Conservation (phyloP, 2,329 filamentous ascomycete genomes). For the Hypoxylon sp. region DNA sequence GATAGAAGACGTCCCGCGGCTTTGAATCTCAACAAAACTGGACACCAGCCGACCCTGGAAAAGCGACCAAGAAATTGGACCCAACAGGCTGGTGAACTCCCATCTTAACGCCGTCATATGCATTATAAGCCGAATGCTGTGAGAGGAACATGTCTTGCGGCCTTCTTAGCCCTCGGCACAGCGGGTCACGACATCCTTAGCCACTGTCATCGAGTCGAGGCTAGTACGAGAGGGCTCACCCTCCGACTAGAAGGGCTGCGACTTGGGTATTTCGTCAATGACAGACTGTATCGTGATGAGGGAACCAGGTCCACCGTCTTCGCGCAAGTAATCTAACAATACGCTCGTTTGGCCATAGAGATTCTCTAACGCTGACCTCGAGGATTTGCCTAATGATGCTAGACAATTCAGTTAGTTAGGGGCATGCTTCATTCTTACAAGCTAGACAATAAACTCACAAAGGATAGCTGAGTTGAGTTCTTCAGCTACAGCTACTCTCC, state of each 20-base stretch:
- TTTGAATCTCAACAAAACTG: constrained; percentile 2
- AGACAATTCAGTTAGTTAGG: constrained; percentile 28
- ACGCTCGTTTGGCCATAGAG: constrained; percentile 88
- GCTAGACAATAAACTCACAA: constrained; percentile 67
- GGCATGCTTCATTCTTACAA: neutral
- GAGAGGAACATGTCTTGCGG: neutral
- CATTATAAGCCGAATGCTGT: constrained; percentile 2
- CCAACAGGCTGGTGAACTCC: constrained; percentile 2
- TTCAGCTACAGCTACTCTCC: constrained; percentile 84
- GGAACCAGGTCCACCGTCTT: constrained; percentile 82
- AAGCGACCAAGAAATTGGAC: neutral
- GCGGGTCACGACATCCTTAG: neutral
- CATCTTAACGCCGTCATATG: constrained; percentile 10
- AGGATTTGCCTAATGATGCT: constrained; percentile 93
- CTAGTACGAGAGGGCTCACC: neutral
- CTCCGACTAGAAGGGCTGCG: constrained; percentile 46
- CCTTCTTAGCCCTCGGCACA: neutral
- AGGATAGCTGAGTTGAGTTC: constrained; percentile 94
- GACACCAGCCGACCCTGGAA: neutral
- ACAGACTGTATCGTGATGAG: constrained; percentile 76
- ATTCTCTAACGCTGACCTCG: constrained; percentile 85
- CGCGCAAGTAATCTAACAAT: constrained; percentile 83
- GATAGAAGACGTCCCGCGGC: neutral
- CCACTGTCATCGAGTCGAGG: neutral
- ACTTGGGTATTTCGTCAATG: constrained; percentile 61